phyloP scores from a whole-genome alignment of 139 green algal species.

The Ettlia oleoabundans region DNA sequence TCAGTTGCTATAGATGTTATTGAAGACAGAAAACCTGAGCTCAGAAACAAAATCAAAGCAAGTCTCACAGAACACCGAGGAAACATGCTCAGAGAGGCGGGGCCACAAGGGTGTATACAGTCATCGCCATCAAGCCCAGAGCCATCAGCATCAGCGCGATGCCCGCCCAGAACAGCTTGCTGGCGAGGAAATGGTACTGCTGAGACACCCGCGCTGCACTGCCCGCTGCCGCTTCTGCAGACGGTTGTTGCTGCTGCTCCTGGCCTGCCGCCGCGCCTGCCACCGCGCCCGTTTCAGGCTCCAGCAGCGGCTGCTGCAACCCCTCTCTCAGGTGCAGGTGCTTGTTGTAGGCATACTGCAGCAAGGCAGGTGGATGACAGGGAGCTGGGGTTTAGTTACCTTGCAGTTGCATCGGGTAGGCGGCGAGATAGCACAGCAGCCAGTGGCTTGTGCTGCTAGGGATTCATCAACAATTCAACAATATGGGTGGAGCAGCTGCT shows the following conservation, averaged over 20 bases:
- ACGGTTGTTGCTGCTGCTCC: too few species aligned
- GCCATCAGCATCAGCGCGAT: not conserved
- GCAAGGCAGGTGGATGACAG: not conserved
- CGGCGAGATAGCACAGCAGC: too few species aligned
- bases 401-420: not conserved
- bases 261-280: not conserved
- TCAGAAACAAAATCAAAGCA: too few species aligned
- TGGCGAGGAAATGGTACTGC: slow-evolving; percentile 18
- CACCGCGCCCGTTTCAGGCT: too few species aligned
- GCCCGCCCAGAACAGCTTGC: slow-evolving; percentile 39
- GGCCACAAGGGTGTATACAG: slow-evolving; percentile 1
- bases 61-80: not conserved
- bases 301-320: not conserved
- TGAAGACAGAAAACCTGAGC: too few species aligned
- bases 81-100: not conserved
- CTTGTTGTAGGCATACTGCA: slow-evolving; percentile 43
- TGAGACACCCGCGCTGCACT: not conserved
- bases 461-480: not conserved
- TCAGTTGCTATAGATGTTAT: too few species aligned
- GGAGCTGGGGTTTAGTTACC: not conserved
- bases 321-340: not conserved
- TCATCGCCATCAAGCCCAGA: slow-evolving; percentile 24
- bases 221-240: not conserved
- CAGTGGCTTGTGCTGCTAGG: not conserved
- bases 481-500: not conserved